These are phyloP conservation scores for Russula ochroleuca DNA, from an alignment of 768 basidiomycete species.

Conservation along the genomic window DNA sequence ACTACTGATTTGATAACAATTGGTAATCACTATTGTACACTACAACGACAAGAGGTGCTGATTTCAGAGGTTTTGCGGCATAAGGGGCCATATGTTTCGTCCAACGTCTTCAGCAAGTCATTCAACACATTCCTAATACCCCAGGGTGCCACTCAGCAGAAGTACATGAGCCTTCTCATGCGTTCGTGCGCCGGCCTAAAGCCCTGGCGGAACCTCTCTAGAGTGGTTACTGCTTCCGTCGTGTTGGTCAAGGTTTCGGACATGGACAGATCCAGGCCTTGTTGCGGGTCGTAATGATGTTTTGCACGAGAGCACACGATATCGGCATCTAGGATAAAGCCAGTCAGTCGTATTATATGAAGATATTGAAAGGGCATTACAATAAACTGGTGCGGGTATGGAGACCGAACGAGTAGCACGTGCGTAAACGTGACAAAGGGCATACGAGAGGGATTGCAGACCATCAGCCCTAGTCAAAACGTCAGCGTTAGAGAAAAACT, in stretches of 20 bases:
- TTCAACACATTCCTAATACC: no score
- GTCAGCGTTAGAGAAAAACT: slow-evolving; percentile 14
- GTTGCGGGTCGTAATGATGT: slow-evolving; percentile 70
- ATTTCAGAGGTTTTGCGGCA: no score
- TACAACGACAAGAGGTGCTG: not conserved
- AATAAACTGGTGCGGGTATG: slow-evolving; percentile 79
- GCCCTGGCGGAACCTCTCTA: slow-evolving; percentile 41
- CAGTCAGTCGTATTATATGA: not conserved
- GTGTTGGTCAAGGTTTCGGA: slow-evolving; percentile 43
- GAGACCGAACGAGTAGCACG: slow-evolving; percentile 77
- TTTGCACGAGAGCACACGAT: slow-evolving; percentile 73
- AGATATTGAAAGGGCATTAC: slow-evolving; percentile 40
- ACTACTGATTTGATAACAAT: not conserved
- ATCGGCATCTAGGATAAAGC: slow-evolving; percentile 56
- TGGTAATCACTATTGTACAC: not conserved
- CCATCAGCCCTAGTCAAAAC: slow-evolving; percentile 49
- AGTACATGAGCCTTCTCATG: slow-evolving; percentile 41
- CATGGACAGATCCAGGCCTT: slow-evolving; percentile 56
- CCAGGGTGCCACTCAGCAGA: slow-evolving; percentile 31
- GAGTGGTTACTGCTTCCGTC: slow-evolving; percentile 39
- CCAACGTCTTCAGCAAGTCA: no score
- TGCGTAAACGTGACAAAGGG: slow-evolving; percentile 77
- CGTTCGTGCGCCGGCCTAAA: slow-evolving; percentile 56
- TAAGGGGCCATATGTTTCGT: no score
- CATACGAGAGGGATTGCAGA: slow-evolving; percentile 66